These are phyloP conservation scores for Verticillium longisporum DNA, from an alignment of 2,329 filamentous ascomycete genomes.

Conservation along the genomic window DNA sequence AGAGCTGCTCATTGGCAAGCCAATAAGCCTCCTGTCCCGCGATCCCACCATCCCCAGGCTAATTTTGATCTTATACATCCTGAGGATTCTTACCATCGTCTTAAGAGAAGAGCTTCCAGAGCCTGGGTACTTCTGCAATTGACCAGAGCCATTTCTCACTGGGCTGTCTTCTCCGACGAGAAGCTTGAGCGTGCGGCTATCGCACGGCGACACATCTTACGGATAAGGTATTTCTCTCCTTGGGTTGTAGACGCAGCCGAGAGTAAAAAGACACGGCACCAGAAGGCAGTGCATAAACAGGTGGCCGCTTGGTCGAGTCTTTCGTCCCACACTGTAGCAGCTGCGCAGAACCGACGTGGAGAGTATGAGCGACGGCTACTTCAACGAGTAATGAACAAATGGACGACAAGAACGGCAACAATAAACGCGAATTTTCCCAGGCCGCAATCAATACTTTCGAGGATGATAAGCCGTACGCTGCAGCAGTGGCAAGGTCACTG, in stretches of 20 bases:
- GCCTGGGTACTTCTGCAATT: slow-evolving; percentile 8
- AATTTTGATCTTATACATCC: not conserved
- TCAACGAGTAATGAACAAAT: not conserved
- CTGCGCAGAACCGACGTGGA: not conserved
- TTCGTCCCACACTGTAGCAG: not conserved
- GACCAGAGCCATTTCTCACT: slow-evolving; percentile 28
- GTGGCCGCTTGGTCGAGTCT: not conserved
- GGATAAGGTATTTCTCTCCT: slow-evolving; percentile 31
- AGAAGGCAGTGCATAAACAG: not conserved
- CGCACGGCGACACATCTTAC: slow-evolving; percentile 64
- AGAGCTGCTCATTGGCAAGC: too few species aligned
- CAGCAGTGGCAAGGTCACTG: not conserved
- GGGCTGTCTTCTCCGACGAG: slow-evolving; percentile 59
- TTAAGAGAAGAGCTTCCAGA: slow-evolving; percentile 3
- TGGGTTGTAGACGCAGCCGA: slow-evolving; percentile 14
- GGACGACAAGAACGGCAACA: not conserved
- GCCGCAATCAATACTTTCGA: not conserved
- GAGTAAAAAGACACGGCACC: slow-evolving; percentile 1
- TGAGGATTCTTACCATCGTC: not conserved
- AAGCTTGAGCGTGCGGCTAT: slow-evolving; percentile 59
- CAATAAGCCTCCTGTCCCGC: not conserved
- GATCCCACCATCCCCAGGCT: not conserved
- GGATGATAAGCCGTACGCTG: not conserved
- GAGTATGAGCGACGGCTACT: not conserved
- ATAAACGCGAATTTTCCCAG: not conserved